phyloP scores from a whole-genome alignment of 345 rosid genomes.

The Camelina sativa region DNA sequence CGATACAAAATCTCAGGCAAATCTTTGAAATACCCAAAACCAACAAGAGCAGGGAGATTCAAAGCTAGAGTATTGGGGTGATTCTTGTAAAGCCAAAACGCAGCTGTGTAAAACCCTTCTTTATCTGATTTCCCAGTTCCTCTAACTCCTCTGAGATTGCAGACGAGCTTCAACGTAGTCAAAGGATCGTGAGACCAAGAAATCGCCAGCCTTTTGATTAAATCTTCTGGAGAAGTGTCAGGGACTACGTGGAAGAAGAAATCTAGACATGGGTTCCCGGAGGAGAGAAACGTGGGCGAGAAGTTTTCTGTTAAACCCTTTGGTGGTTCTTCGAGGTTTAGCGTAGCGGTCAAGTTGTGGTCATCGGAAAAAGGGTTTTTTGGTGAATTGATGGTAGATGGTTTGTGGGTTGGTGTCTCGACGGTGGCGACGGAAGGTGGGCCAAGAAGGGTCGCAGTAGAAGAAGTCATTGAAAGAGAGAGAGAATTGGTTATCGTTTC shows the following conservation, averaged over 20 bases:
- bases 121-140: slow-evolving; percentile 71
- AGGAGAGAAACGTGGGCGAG: slow-evolving; percentile 52
- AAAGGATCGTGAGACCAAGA: slow-evolving; percentile 64
- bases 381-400: neutral
- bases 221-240: slow-evolving; percentile 40
- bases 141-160: slow-evolving; percentile 68
- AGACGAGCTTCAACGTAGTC: slow-evolving; percentile 60
- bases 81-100: slow-evolving; percentile 55
- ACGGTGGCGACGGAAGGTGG: neutral
- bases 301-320: slow-evolving; percentile 55
- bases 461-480: slow-evolving; percentile 38
- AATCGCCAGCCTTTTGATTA: slow-evolving; percentile 38
- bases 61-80: slow-evolving; percentile 70
- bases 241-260: slow-evolving; percentile 75
- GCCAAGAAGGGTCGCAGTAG: slow-evolving; percentile 33
- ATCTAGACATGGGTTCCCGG: slow-evolving; percentile 68
- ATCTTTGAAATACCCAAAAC: slow-evolving; percentile 68
- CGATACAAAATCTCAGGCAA: slow-evolving; percentile 68
- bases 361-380: slow-evolving; percentile 22
- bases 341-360: slow-evolving; percentile 11
- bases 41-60: slow-evolving; percentile 46
- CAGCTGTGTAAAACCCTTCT: slow-evolving; percentile 66
- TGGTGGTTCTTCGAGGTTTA: slow-evolving; percentile 32
- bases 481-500: neutral
- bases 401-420: neutral